Percentiles rank a stretch among this genome's conserved stretches.
Evolutionary conservation across 2,329 filamentous ascomycete species (phyloP).

Genomic region (Phaeosphaeria sp.): DNA sequence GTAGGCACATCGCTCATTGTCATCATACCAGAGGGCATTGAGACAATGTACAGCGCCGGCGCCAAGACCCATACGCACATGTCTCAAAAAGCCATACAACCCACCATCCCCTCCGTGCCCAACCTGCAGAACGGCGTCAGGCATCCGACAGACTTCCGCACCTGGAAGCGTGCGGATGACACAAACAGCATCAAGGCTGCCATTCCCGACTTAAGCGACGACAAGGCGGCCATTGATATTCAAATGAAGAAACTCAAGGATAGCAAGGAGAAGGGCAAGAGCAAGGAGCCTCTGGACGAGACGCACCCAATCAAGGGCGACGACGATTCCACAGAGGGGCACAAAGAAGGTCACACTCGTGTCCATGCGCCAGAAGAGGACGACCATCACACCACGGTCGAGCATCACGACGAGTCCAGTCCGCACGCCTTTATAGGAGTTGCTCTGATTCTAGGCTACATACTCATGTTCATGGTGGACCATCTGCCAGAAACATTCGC

Average conservation of each 20-base stretch:
- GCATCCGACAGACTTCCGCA: slow-evolving; percentile 27
- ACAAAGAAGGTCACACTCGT: slow-evolving; percentile 46
- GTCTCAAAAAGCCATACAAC: slow-evolving; percentile 25
- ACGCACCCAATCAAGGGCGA: slow-evolving; percentile 44
- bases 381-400: slow-evolving; percentile 53
- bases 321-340: slow-evolving; percentile 48
- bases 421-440: slow-evolving; percentile 84
- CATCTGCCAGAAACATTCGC: slow-evolving; percentile 43
- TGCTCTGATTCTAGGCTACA: slow-evolving; percentile 85
- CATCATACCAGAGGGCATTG: slow-evolving; percentile 95
- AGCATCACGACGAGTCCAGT: slow-evolving; percentile 48
- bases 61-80: slow-evolving; percentile 32
- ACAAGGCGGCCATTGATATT: slow-evolving; percentile 28
- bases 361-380: slow-evolving; percentile 39
- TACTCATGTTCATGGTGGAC: slow-evolving; percentile 97
- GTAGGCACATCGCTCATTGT: slow-evolving; percentile 96
- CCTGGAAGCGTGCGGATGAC: slow-evolving; percentile 27
- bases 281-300: slow-evolving; percentile 24
- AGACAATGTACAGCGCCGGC: slow-evolving; percentile 75
- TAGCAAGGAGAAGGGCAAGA: slow-evolving; percentile 32
- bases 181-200: slow-evolving; percentile 29
- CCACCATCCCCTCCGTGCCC: slow-evolving; percentile 32
- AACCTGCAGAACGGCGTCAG: slow-evolving; percentile 36
- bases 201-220: slow-evolving; percentile 23
- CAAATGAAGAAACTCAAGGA: slow-evolving; percentile 31